Evolutionary conservation across 2,329 filamentous ascomycete species (phyloP), one percentile per base, ranked within the genome.

Genomic region (Fusarium robinianum): DNA sequence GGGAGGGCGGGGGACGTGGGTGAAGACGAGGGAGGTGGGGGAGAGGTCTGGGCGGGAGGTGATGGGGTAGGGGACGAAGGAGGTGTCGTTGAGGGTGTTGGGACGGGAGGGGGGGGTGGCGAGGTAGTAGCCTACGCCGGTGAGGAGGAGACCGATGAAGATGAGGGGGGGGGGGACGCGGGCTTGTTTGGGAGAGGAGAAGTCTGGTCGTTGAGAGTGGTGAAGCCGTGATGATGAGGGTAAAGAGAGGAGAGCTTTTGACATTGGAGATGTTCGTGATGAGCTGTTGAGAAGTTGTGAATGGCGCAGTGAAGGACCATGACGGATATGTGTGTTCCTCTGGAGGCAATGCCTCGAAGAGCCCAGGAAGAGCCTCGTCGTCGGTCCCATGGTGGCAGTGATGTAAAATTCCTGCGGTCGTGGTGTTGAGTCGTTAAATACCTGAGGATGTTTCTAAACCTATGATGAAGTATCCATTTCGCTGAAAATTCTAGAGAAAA

Each of bases 131-230:
- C 53, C 27, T 3, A 55, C 26, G 11, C 58, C 51, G 25, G 53
- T 55, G 21, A 67, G 36, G 22, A 66, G 4, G 5, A 60, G 29
- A 4, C 54, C 36, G 3, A 52, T 23, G 3, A 62, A 32, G 18
- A 66, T 12, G 5, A 60, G 30, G 5, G 62, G 53, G 6, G 64
- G 51, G 0, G 59, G 25, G 2, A 49, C 35, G 2, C 61, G 56
- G 14, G 66, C 51, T 47, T 62, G 38, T 30, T 80, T 45, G 63
- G 74, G 10, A 68, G 70, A 4, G 70, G 75, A 15, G 81, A 85
- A 47, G 39, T 35, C 18, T 44, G 55, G 55, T 9, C 23, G 55
- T 27, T 39, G 33, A 35, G 55, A 29, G 11, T 18, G 38, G 35
- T 38, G 16, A 7, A 21, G 27, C 8, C n/a, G 26, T 21, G 51